Evolutionary conservation across 352 stramenopile genomes (phyloP), one percentile per base, ranked within the genome.

Genomic region (Pythium aphanidermatum): DNA sequence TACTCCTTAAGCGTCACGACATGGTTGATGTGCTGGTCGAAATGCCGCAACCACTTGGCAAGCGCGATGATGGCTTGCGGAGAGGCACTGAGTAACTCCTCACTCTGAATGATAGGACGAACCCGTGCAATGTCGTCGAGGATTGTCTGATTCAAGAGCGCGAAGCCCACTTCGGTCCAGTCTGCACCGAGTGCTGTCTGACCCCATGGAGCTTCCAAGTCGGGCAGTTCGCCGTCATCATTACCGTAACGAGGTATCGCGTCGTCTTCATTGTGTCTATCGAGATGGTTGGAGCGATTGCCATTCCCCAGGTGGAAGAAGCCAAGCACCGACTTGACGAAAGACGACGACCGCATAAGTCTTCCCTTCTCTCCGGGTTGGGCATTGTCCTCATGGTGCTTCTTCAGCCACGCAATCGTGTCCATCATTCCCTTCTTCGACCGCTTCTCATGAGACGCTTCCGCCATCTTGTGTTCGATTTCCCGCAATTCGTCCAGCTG

Each of bases 321-420:
- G 2, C 48, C 58, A 21, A 86, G 50, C 42, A 86, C 63, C 0
- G 71, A 83, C 21, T 58, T 55, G 51, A 89, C 73, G 51, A 89
- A 86, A 13, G 65, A 70, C 34, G 68, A 70, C 52, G 65, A 78
- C 13, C 63, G 74, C 29, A 71, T 65, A 11, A 59, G 44, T n/a
- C 62, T 68, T 30, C 71, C 66, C 27, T 76, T 66, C 23, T 51
- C 61, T 8, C 46, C 36, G 2, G 61, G 45, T 10, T 63, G 27
- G 24, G 64, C 46, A 16, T 59, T 55, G 36, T 60, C 46, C 9
- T 76, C 53, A 42, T 73, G 64, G 46, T 85, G 70, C 41, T 73
- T 66, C 51, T 86, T 77, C 11, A 89, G 68, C 77, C 76, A 88
- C 35, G 59, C 60, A 39, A 88, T 78, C 43, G 76, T 88, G 33